Base-by-base conservation (phyloP, 106 monocot genomes). In the Acorus gramineus region DNA sequence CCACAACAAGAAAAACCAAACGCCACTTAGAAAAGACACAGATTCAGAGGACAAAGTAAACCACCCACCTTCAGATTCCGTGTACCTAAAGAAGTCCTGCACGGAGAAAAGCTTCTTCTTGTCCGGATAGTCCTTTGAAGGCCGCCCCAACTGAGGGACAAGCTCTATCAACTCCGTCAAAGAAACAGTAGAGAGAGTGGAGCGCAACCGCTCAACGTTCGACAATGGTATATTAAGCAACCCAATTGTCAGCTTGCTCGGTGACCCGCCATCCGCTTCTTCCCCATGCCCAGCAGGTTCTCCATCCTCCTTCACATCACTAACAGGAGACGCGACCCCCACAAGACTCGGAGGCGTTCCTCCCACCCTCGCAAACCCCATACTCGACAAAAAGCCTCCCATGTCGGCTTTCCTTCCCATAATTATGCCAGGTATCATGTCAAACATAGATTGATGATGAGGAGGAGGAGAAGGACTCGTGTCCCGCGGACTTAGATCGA, bases 91-190 rank as follows among this genome's bases (percentile, higher is more conserved):
- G 67, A 90, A 90, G 28, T 90, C 80, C 52, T 90, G 90, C 54
- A 90, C 86, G 2, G 90, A 85, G 73, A 90, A 83, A 8, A 90
- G 61, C 48, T 86, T 85, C 67, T 80, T 86, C 80, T 83, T 90
- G 60, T 90, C 86, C 5, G 90, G 90, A 71, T 90, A 80, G 7
- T 80, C 83, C 44, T 75, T 43, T 10, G 75, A 53, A 2, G 78
- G 80, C 65, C 68, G 75, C 4, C 67, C 77, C 63, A 90, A 54
- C 46, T 85, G 82, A 42, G 82, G 82, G 8, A 90, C 62, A 52
- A 76, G 75, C 64, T 90, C 80, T 46, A 78, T 73, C 65, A 90
- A 59, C 59, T 85, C 80, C 8, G 84, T 73, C 56, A 86, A 60
- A 3, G 84, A 86, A 61, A 81, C 84, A 14, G 74, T 63, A 0